phyloP scores from a whole-genome alignment of 23 red algal genomes.

The Pyropia yezoensis region DNA sequence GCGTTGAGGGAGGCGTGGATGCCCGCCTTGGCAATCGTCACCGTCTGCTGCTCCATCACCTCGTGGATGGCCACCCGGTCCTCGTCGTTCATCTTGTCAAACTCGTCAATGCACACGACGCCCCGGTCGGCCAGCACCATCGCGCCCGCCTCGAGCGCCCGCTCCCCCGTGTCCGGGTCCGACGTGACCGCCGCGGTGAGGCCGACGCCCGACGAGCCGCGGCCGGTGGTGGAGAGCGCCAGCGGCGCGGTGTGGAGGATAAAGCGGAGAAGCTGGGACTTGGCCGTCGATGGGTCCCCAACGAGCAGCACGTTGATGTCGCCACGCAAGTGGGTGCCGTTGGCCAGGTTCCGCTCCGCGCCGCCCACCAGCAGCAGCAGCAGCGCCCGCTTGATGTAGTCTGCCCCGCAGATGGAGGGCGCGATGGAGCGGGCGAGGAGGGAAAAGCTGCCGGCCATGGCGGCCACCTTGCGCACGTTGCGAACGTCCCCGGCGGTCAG shows the following conservation, averaged over 20 bases:
- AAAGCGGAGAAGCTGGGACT: conserved; percentile 92
- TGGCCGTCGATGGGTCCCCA: conserved; percentile 96
- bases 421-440: conserved; percentile 75
- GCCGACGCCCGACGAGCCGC: conserved; percentile 91
- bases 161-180: conserved; percentile 92
- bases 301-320: conserved; percentile 97
- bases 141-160: conserved; percentile 92
- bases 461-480: conserved; percentile 68
- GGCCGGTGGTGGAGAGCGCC: conserved; percentile 87
- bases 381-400: conserved; percentile 89
- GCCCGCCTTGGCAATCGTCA: conserved; percentile 98
- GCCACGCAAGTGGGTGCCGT: conserved; percentile 94
- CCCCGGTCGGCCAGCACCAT: conserved; percentile 99
- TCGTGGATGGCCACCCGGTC: conserved; percentile 99
- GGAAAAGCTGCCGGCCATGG: conserved; percentile 36
- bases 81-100: conserved; percentile 99
- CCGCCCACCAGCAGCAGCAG: conserved; percentile 80
- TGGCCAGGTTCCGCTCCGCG: conserved; percentile 67
- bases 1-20: conserved; percentile 98
- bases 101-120: conserved; percentile 99
- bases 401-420: conserved; percentile 88
- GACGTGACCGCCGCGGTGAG: conserved; percentile 92
- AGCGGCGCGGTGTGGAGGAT: conserved; percentile 87
- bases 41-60: conserved; percentile 99
- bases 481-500: conserved; percentile 62